phyloP scores from a whole-genome alignment of 768 basidiomycete genomes.

The Suillus cothurnatus region DNA sequence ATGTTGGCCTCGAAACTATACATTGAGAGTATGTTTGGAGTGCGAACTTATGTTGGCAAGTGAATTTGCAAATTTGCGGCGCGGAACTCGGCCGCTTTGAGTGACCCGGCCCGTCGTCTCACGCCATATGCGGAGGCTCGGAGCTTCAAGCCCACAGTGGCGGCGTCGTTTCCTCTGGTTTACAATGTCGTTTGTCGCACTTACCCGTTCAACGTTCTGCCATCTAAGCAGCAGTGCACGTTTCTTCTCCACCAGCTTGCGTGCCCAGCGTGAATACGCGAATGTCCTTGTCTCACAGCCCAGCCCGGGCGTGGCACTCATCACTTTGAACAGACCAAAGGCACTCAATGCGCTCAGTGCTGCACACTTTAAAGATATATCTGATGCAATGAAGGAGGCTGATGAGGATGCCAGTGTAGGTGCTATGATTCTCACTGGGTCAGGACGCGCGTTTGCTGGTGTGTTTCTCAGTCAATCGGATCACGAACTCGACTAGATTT shows the following conservation, averaged over 20 bases:
- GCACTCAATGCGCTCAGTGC: constrained; percentile 86
- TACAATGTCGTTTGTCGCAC: constrained; percentile 21
- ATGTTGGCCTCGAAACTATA: not conserved
- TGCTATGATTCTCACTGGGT: constrained; percentile 91
- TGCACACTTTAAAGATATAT: constrained; percentile 80
- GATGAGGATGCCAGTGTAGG: constrained; percentile 73
- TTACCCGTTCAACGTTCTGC: constrained; percentile 12
- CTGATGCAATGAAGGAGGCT: constrained; percentile 69
- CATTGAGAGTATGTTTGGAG: no score
- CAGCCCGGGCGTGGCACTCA: constrained; percentile 68
- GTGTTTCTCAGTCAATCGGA: constrained; percentile 24
- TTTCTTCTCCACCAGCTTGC: constrained; percentile 31
- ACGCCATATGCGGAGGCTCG: not conserved
- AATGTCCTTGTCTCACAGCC: constrained; percentile 72
- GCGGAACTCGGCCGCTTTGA: not conserved
- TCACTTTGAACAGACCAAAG: constrained; percentile 89
- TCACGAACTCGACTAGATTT: constrained; percentile 1
- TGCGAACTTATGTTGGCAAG: no score
- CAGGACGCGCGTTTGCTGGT: constrained; percentile 93
- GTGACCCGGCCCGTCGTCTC: not conserved
- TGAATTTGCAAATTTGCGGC: not conserved
- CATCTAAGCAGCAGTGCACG: constrained; percentile 14
- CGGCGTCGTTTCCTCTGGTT: not conserved
- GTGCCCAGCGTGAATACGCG: constrained; percentile 45
- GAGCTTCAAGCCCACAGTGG: not conserved